phyloP scores from a whole-genome alignment of 2,329 filamentous ascomycete species.

The Leptographium wingfieldii region DNA sequence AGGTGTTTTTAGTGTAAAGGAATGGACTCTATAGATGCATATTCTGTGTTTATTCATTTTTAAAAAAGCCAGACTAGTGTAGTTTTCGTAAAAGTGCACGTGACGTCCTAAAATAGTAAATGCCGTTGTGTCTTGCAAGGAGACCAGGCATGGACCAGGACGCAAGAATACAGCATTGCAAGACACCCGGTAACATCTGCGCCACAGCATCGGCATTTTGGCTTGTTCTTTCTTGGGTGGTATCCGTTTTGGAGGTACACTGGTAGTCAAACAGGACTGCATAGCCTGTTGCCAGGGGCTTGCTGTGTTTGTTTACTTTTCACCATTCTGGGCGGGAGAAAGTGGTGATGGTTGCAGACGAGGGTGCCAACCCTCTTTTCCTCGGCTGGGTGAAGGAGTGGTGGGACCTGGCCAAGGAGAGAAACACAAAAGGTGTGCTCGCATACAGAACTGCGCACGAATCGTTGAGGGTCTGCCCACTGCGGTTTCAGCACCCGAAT shows the following conservation, averaged over 20 bases:
- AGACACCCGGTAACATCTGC: not conserved
- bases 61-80: not conserved
- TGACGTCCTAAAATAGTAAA: not conserved
- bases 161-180: not conserved
- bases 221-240: not conserved
- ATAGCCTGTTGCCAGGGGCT: not conserved
- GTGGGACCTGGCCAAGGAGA: conserved; percentile 56
- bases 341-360: conserved; percentile 10
- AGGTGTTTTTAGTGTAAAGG: not conserved
- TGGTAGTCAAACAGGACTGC: not conserved
- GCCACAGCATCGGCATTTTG: not conserved
- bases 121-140: not conserved
- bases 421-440: conserved; percentile 56
- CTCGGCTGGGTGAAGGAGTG: conserved; percentile 67
- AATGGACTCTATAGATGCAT: not conserved
- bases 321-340: not conserved
- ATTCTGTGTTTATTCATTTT: not conserved
- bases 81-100: not conserved
- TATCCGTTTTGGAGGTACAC: not conserved
- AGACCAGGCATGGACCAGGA: not conserved
- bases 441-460: conserved; percentile 66
- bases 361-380: conserved; percentile 57
- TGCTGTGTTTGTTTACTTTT: conserved; percentile 11
- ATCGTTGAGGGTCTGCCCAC: conserved; percentile 62
- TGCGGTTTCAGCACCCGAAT: conserved; percentile 58